These are phyloP conservation scores for Yamadazyma dushanensis DNA, from an alignment of 1,139 yeast genomes.

Conservation along the genomic window DNA sequence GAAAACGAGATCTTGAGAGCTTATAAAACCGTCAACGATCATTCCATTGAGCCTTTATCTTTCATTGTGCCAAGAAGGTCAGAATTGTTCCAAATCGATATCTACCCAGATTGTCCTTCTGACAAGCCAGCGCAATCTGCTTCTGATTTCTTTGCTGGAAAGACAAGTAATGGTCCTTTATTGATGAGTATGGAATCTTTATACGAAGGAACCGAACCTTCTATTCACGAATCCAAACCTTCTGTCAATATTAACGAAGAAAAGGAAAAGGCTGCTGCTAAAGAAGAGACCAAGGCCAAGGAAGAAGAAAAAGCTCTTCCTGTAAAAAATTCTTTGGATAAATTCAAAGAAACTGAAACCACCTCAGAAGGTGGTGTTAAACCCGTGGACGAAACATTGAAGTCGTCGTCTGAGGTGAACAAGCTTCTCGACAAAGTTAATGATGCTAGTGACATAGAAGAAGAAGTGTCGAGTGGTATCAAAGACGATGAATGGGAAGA, in stretches of 20 bases:
- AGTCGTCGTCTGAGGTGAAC: constrained; percentile 39
- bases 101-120: constrained; percentile 89
- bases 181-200: constrained; percentile 72
- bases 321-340: constrained; percentile 14
- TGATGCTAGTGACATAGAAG: constrained; percentile 45
- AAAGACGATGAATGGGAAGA: constrained; percentile 47
- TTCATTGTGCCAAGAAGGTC: constrained; percentile 92
- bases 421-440: constrained; percentile 39
- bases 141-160: constrained; percentile 77
- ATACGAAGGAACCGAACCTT: constrained; percentile 71
- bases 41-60: constrained; percentile 81
- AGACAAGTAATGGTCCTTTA: constrained; percentile 79
- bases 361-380: constrained; percentile 12
- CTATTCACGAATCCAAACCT: constrained; percentile 36
- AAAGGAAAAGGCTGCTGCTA: constrained; percentile 23
- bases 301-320: constrained; percentile 12
- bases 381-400: constrained; percentile 41
- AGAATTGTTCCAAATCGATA: constrained; percentile 88
- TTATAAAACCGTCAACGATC: constrained; percentile 83
- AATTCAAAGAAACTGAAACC: constrained; percentile 14
- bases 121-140: constrained; percentile 75
- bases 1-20: constrained; percentile 83
- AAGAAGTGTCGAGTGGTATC: constrained; percentile 23
- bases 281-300: constrained; percentile 19
- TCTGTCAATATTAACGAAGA: constrained; percentile 26